Percentiles rank a stretch among this genome's conserved stretches.
phyloP scores from a whole-genome alignment of 352 stramenopile genomes.

The Globisporangium mamillatum region DNA sequence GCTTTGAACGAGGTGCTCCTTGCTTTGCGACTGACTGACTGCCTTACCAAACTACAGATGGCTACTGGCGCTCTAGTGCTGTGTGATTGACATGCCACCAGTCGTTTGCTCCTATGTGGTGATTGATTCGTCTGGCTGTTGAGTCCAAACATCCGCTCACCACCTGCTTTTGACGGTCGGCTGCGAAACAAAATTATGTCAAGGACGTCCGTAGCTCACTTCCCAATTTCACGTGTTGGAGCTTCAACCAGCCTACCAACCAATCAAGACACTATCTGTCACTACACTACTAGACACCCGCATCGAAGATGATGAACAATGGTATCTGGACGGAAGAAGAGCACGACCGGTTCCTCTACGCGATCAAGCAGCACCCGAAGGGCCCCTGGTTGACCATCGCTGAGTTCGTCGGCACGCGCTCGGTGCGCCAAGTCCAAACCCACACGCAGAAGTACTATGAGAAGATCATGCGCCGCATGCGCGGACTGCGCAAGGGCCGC shows the following conservation, averaged over 20 bases:
- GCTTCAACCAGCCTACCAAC: not conserved
- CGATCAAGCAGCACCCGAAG: conserved; percentile 20
- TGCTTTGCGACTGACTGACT: not conserved
- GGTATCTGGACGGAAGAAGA: conserved; percentile 23
- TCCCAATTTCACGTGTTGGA: not conserved
- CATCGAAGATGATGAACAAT: not conserved
- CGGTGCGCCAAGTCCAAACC: conserved; percentile 7
- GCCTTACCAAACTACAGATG: not conserved
- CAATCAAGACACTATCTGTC: not conserved
- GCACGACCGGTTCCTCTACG: conserved; percentile 27
- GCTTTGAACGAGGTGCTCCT: not conserved
- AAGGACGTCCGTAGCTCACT: not conserved
- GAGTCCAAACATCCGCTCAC: not conserved
- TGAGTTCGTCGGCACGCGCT: conserved; percentile 23
- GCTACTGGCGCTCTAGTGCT: not conserved
- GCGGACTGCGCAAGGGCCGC: conserved; percentile 26
- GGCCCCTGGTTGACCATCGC: conserved; percentile 28
- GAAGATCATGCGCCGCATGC: conserved; percentile 29
- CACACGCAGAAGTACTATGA: conserved; percentile 30
- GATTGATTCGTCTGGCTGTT: not conserved
- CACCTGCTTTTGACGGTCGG: not conserved
- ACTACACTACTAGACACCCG: not conserved
- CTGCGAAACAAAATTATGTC: not conserved
- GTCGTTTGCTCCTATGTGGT: not conserved
- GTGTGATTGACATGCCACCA: not conserved